These are phyloP conservation scores for Peronospora tabacina DNA, from an alignment of 352 stramenopile genomes.

Conservation along the genomic window DNA sequence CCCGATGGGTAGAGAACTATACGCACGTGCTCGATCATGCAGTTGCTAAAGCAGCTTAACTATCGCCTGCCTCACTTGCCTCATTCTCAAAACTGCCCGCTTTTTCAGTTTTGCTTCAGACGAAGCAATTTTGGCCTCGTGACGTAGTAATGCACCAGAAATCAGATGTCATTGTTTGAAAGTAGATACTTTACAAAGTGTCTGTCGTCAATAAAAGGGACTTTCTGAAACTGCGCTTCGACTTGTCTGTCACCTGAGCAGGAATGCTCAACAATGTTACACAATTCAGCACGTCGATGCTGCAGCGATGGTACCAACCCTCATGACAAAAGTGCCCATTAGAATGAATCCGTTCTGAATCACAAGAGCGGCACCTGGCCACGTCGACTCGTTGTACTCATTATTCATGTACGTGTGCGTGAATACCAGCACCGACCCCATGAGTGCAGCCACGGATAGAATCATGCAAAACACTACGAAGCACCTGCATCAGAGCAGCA, in stretches of 20 bases:
- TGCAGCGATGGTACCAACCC: conserved; percentile 35
- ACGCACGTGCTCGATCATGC: no score
- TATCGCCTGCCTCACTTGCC: no score
- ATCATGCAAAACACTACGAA: conserved; percentile 51
- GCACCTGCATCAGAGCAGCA: conserved; percentile 15
- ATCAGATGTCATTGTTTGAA: no score
- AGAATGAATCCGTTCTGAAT: conserved; percentile 57
- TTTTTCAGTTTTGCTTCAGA: no score
- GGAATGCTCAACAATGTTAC: background rate
- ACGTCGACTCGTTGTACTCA: conserved; percentile 42
- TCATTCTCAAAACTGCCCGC: no score
- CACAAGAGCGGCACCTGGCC: conserved; percentile 49
- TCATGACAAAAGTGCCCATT: conserved; percentile 52
- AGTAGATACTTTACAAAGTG: no score
- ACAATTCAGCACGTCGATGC: conserved; percentile 19
- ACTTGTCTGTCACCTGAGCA: background rate
- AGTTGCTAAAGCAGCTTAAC: no score
- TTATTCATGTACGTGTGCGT: conserved; percentile 57
- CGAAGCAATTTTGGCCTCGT: no score
- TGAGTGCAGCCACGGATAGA: conserved; percentile 33
- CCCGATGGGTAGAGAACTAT: no score
- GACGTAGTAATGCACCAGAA: no score
- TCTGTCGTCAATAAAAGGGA: no score
- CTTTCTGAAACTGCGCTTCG: background rate
- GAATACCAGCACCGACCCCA: conserved; percentile 49